Evolutionary conservation across 345 rosid species (phyloP), one percentile per base, ranked within the genome.

Genomic region (Nasturtium officinale): DNA sequence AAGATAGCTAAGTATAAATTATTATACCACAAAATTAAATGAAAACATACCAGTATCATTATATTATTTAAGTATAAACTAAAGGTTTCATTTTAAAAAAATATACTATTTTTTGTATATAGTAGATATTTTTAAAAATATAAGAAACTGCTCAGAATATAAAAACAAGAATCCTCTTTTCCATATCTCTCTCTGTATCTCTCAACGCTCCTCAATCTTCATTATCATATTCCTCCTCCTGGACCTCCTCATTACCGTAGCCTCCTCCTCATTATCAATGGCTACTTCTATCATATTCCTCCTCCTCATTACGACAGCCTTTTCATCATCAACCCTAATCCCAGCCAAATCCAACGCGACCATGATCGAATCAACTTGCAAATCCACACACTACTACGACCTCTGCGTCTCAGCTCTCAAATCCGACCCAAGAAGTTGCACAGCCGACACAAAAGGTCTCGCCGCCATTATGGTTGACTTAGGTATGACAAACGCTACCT

Each of bases 371-470:
- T 74, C 85, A 57, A 89, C 91, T 17, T 93, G 96, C 82, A 81
- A 85, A 61, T 66, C 46, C 77, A 89, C 98, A 67, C 83, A 82
- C 43, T 73, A 89, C 87, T 87, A 85, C 68, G 71, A 76, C 67
- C 87, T 89, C 17, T 93, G 98, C 26, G 83, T 89, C 76, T 86
- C 90, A 13, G 79, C 90, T 61, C 98, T 93, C 78, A 75, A 80
- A 55, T 79, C 90, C 53, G 87, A 89, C 46, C 85, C 92, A 48
- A 77, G 78, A 21, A 89, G 94, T 77, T 20, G 75, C 9, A 61
- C 65, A 25, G 77, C 82, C 26, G 96, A 87, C 87, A 67, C 85
- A 30, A 89, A 76, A 66, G 98, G 89, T 33, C 82, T 90, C 3
- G 92, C 97, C 4, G 57, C 74, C 8, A 85, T 87, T 60, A 78